Base-by-base conservation (phyloP, 306 rosid species). In the Gleditsia sinensis region DNA sequence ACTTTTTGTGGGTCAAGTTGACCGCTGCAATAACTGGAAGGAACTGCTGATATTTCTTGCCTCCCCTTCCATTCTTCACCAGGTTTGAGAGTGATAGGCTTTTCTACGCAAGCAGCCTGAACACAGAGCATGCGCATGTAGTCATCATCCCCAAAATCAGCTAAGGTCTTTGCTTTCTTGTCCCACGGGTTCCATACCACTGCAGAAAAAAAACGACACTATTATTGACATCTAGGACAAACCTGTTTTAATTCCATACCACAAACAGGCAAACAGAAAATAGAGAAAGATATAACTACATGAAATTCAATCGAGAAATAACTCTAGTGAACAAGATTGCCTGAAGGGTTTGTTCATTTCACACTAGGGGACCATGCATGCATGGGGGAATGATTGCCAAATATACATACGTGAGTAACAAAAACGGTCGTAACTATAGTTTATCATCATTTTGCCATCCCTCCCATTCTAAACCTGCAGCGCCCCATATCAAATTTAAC, bases 101-200 rank as follows among this genome's bases (percentile, higher is more conserved):
- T 87, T 74, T 91, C 97, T 67, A 88, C 82, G 37, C 92, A 83
- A 71, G 97, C 92, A 33, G 97, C 75, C 60, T 89, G 87, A 43
- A 91, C 89, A 88, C 94, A 88, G 0, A 91, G 81, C 94, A 87
- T 82, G 23, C 79, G 71, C 71, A 83, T 86, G 81, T 91, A 91
- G 23, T 91, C 97, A 39, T 72, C 75, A 72, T 86, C 88, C 64
- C 89, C 90, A 7, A 91, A 59, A 77, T 91, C 97, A 58, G 90
- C 19, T 60, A 91, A 83, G 17, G 83, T 69, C 74, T 87, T 91
- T 20, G 88, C 82, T 71, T 85, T 91, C 77, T 91, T 91, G 72
- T 88, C 97, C 97, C 97, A 91, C 0, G 94, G 97, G 72, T 91
- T 91, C 97, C 97, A 91, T 34, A 91, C 92, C 78, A 87, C 97